Conservation (phyloP, 768 basidiomycete species). For the Lactarius vividus region DNA sequence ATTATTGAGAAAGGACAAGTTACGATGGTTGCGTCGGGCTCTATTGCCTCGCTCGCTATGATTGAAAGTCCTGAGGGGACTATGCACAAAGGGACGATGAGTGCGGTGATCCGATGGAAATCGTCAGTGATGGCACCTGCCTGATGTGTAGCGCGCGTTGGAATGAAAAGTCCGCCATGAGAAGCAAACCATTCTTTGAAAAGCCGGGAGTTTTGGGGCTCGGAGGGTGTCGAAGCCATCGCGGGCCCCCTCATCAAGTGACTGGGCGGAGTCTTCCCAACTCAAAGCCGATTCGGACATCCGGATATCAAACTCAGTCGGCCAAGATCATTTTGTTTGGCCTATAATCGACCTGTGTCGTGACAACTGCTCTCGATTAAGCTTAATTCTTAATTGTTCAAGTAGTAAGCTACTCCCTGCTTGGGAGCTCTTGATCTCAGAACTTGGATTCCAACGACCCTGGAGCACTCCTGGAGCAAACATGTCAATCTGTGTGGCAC, state of each 20-base stretch:
- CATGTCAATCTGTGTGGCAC: not conserved
- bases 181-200: conserved; percentile 51
- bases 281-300: no score
- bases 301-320: no score
- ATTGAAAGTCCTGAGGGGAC: conserved; percentile 46
- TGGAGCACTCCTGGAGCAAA: not conserved
- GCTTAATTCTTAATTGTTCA: no score
- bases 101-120: not conserved
- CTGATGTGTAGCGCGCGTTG: conserved; percentile 43
- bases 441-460: not conserved
- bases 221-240: conserved; percentile 9
- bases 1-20: conserved; percentile 66
- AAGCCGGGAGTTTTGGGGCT: conserved; percentile 27
- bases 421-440: no score
- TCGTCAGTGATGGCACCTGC: conserved; percentile 34
- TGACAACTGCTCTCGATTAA: no score
- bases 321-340: no score
- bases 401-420: not conserved
- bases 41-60: conserved; percentile 47
- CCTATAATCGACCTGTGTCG: no score
- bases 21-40: conserved; percentile 53
- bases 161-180: conserved; percentile 54
- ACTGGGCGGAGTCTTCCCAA: not conserved
- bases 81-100: conserved; percentile 1
- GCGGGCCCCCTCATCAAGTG: not conserved